phyloP scores from a whole-genome alignment of 768 basidiomycete genomes.

The Auriculariales sp. region DNA sequence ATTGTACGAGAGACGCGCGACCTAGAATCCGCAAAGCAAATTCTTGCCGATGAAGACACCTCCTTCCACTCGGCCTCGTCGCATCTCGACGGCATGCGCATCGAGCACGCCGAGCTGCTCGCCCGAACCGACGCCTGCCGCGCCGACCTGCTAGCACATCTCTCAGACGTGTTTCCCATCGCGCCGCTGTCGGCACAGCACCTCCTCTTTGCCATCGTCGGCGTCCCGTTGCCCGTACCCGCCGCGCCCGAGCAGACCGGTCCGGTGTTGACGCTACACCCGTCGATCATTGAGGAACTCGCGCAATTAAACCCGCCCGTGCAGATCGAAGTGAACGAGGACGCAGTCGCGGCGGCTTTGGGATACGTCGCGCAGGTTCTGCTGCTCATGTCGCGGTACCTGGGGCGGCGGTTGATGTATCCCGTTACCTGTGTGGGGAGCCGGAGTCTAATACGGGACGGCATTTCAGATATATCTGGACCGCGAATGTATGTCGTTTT shows the following conservation, averaged over 20 bases:
- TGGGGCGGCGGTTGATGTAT: slow-evolving; percentile 66
- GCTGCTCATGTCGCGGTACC: slow-evolving; percentile 65
- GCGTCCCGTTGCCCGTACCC: slow-evolving; percentile 85
- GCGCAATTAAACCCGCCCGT: slow-evolving; percentile 58
- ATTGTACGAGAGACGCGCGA: too few species aligned
- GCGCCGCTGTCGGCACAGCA: slow-evolving; percentile 71
- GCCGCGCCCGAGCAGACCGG: slow-evolving; percentile 59
- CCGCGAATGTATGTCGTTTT: slow-evolving; percentile 63
- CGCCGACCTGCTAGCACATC: slow-evolving; percentile 39
- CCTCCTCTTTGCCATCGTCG: slow-evolving; percentile 78
- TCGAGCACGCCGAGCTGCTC: not conserved
- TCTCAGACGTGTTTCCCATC: slow-evolving; percentile 78
- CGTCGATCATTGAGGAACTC: too few species aligned
- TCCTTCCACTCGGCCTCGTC: too few species aligned
- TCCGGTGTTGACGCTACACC: slow-evolving; percentile 56
- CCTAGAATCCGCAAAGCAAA: too few species aligned
- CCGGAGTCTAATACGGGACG: slow-evolving; percentile 80
- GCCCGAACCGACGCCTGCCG: slow-evolving; percentile 8
- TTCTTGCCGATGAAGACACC: too few species aligned
- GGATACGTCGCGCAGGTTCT: slow-evolving; percentile 84
- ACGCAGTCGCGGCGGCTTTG: slow-evolving; percentile 74
- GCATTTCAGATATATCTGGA: slow-evolving; percentile 89
- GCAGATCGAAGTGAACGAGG: slow-evolving; percentile 38
- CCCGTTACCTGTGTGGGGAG: slow-evolving; percentile 86
- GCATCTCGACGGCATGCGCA: too few species aligned